Base-by-base conservation (phyloP, 371 early-diverging fungal species). In the Choanephora cucurbitarum region DNA sequence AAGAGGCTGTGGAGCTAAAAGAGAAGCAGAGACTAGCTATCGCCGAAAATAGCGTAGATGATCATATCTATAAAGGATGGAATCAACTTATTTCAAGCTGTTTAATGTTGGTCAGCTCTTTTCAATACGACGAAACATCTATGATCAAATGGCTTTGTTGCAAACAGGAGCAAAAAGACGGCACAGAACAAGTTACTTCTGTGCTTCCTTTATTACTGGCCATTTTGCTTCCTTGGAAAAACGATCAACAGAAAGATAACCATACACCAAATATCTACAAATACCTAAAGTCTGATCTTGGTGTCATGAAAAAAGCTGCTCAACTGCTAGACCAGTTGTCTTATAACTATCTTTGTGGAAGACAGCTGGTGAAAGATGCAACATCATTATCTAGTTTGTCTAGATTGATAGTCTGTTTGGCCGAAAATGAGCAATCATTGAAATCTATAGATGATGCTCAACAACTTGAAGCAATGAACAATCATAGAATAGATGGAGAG, bases 281-380 rank as follows among this genome's bases (percentile, higher is more conserved):
- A 14, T 49, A 45, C 13, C 14, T 52, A 44, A 31, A 18, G 11
- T 32, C 37, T 9, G 57, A 66, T 52, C 21, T 18, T 9, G 47
- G 34, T 2, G 50, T 58, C 1, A 61, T 66, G n/a, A 19, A 39
- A 4, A 33, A 43, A 4, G 62, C 67, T 7, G 39, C 55, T 11
- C 39, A 55, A 1, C 32, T 58, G 15, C 14, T 67, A 40, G 59
- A 67, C 9, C 55, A 62, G n/a, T 39, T 58, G 14, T 47, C 58
- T 2, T 11, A 45, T 13, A 4, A 55, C 21, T 17, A 63, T 14
- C 56, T 55, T 10, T 56, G 51, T 49, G 58, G 52, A 24, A 28
- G 37, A 8, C 77, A 82, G 23, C 64, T 87, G 19, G 56, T 78
- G 22, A 81, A 82, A 32, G 79, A 79, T 31, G 84, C 84, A 45